Conservation (phyloP, 106 monocot genomes). For the Dendrobium chrysotoxum region DNA sequence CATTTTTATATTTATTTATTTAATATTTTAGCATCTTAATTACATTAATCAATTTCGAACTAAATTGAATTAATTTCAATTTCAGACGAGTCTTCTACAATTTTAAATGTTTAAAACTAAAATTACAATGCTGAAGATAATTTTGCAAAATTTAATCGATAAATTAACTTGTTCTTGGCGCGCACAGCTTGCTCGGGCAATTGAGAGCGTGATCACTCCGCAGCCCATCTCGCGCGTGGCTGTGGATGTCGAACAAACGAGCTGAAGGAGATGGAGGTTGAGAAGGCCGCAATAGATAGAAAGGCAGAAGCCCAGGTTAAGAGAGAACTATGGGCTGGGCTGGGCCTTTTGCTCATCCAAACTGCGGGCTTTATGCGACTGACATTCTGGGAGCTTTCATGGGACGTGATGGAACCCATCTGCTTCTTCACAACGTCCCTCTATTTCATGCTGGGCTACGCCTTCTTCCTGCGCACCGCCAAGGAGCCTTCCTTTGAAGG, state of each 20-base stretch:
- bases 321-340: conserved; percentile 28
- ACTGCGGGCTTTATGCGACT: conserved; percentile 31
- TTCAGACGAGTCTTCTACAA: not conserved
- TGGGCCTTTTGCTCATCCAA: conserved; percentile 18
- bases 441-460: conserved; percentile 21
- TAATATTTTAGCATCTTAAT: too few species aligned
- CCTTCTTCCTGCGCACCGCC: conserved; percentile 20
- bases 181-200: conserved; percentile 16
- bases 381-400: conserved; percentile 42
- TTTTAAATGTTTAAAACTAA: not conserved
- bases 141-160: not conserved
- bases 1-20: too few species aligned
- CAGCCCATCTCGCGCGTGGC: not conserved
- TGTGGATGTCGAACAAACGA: conserved; percentile 6
- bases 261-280: conserved; percentile 13
- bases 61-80: not conserved
- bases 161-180: too few species aligned
- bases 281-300: conserved; percentile 21
- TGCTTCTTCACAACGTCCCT: conserved; percentile 29
- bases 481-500: conserved; percentile 23
- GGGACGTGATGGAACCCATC: conserved; percentile 37
- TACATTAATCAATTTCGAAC: too few species aligned
- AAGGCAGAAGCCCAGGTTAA: conserved; percentile 14
- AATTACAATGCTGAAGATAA: not conserved
- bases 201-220: conserved; percentile 6